Conservation (phyloP, 1,139 yeast genomes). For the Pichia cactophila region DNA sequence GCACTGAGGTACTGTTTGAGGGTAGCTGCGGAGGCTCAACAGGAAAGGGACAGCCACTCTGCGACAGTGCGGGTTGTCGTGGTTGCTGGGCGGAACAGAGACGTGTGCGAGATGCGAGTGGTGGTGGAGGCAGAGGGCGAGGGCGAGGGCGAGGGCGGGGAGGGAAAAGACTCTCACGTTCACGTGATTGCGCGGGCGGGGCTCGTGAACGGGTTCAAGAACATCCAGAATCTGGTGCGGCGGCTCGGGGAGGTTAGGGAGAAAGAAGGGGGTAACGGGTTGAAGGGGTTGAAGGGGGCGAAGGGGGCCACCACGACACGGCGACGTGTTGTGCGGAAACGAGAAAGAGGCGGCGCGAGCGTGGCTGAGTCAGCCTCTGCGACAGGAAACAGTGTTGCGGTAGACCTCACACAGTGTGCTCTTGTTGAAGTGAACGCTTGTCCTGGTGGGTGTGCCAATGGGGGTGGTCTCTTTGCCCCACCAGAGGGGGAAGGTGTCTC, state of each 20-base stretch:
- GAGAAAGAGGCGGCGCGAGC: slow-evolving; percentile 19
- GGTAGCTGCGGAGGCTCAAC: too few species aligned
- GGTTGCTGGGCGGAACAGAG: slow-evolving; percentile 64
- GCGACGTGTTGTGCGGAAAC: slow-evolving; percentile 4
- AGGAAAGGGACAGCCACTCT: not conserved
- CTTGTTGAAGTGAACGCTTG: slow-evolving; percentile 97
- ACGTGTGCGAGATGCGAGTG: slow-evolving; percentile 63
- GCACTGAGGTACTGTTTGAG: not conserved
- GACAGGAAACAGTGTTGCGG: not conserved
- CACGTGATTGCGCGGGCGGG: slow-evolving; percentile 56
- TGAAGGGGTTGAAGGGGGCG: not conserved
- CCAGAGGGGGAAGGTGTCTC: slow-evolving; percentile 26
- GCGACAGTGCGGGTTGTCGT: slow-evolving; percentile 19
- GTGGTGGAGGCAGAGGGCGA: slow-evolving; percentile 18
- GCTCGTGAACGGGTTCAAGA: slow-evolving; percentile 84
- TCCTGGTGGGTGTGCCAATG: slow-evolving; percentile 95
- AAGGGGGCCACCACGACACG: not conserved
- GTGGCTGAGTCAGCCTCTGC: slow-evolving; percentile 3
- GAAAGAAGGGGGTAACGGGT: not conserved
- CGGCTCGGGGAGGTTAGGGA: not conserved
- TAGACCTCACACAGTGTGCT: slow-evolving; percentile 62
- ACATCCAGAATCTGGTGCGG: slow-evolving; percentile 87
- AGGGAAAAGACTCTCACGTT: slow-evolving; percentile 13
- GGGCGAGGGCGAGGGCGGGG: slow-evolving; percentile 33
- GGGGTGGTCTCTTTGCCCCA: slow-evolving; percentile 81